phyloP scores from a whole-genome alignment of 2,329 filamentous ascomycete genomes.

The Colletotrichum liaoningense region DNA sequence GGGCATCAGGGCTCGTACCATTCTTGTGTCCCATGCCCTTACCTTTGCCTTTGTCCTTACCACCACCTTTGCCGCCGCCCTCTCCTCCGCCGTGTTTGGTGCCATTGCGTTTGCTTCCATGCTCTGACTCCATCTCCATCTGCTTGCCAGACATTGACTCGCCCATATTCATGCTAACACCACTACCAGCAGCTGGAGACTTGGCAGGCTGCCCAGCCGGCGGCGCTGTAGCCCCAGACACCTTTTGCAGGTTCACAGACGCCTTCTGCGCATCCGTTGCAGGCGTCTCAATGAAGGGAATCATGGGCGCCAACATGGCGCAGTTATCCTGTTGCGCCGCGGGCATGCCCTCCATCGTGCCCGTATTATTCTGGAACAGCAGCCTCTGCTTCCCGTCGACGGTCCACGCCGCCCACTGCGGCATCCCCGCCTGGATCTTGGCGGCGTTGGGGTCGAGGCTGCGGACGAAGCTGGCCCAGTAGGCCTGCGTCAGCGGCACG shows the following conservation, averaged over 20 bases:
- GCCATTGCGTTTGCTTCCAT: conserved; percentile 6
- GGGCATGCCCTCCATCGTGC: conserved; percentile 52
- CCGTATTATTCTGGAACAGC: conserved; percentile 55
- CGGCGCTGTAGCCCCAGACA: not conserved
- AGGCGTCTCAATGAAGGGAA: conserved; percentile 39
- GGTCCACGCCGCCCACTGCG: conserved; percentile 59
- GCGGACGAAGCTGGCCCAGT: conserved; percentile 81
- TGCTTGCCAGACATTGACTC: not conserved
- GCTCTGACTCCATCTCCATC: not conserved
- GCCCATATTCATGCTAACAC: not conserved
- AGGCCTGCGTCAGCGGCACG: conserved; percentile 72
- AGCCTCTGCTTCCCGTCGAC: conserved; percentile 48
- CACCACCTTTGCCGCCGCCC: not conserved
- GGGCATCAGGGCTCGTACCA: not conserved
- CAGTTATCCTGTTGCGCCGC: conserved; percentile 38
- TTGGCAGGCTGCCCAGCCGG: not conserved
- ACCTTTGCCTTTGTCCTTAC: not conserved
- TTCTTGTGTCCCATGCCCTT: conserved; percentile 2
- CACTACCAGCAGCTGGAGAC: not conserved
- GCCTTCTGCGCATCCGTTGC: conserved; percentile 22
- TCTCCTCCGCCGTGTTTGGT: conserved; percentile 9
- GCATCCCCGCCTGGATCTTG: conserved; percentile 55
- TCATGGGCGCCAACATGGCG: conserved; percentile 40
- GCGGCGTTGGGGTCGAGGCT: conserved; percentile 72
- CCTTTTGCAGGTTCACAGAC: conserved; percentile 35